Conservation (phyloP, 306 rosid species). For the Phaseolus lunatus region DNA sequence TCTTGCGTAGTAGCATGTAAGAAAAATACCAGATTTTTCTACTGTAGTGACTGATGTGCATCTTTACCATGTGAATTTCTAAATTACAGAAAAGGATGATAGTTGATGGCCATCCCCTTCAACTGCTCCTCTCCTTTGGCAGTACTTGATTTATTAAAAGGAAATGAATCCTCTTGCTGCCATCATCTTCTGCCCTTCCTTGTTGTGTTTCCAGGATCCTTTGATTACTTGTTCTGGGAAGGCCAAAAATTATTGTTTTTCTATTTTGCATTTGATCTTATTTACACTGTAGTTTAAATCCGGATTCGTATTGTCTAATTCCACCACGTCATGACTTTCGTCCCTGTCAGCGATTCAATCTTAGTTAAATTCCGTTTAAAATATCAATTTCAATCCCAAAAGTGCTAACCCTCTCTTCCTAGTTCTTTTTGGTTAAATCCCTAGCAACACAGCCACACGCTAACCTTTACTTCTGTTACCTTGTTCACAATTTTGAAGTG, state of each 20-base stretch:
- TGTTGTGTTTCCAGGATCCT: not conserved
- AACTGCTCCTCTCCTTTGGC: not conserved
- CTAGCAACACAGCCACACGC: not conserved
- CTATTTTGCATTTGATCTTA: not conserved
- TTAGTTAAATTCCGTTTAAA: not conserved
- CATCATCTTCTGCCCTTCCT: constrained; percentile 1
- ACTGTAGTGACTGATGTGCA: constrained; percentile 11
- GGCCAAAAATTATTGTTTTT: no score
- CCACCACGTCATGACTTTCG: not conserved
- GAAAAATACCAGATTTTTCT: constrained; percentile 1
- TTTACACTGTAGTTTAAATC: not conserved
- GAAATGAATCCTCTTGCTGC: constrained; percentile 2
- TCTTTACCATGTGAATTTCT: not conserved
- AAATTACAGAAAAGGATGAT: constrained; percentile 1
- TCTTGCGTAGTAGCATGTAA: constrained; percentile 16
- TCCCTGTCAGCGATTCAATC: not conserved
- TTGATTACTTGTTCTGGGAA: not conserved
- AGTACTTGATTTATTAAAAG: constrained; percentile 4
- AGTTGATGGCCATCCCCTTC: constrained; percentile 15
- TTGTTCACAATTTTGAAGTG: not conserved
- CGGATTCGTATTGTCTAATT: not conserved
- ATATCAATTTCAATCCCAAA: not conserved
- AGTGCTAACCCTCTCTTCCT: not conserved
- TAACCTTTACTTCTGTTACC: not conserved
- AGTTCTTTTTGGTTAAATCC: not conserved